These are phyloP conservation scores for Paspalum notatum DNA, from an alignment of 176 grass and related monocot genomes.

Conservation along the genomic window DNA sequence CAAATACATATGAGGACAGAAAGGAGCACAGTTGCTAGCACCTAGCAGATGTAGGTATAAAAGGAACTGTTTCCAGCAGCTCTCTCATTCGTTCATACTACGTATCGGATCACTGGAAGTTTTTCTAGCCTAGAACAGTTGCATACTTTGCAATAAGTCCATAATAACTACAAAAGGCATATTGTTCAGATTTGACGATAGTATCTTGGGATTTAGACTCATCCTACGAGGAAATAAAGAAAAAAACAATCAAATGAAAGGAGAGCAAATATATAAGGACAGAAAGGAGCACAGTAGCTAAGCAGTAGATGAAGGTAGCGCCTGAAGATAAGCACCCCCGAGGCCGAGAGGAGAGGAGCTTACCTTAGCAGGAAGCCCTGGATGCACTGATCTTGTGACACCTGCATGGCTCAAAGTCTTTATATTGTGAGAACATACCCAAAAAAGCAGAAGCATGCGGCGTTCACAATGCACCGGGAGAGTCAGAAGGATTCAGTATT, in stretches of 20 bases:
- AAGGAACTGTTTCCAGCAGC: neutral
- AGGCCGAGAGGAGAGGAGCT: neutral
- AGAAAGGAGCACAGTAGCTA: neutral
- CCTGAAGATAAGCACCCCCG: conserved; percentile 24
- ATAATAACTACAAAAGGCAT: conserved; percentile 16
- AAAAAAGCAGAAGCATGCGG: conserved; percentile 43
- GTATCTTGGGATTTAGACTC: neutral
- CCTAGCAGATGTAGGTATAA: neutral
- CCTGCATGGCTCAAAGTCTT: conserved; percentile 48
- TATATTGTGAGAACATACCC: conserved; percentile 39
- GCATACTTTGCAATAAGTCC: neutral
- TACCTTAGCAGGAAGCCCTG: conserved; percentile 59
- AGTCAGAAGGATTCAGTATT: conserved; percentile 20
- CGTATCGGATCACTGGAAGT: conserved; percentile 20
- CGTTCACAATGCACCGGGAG: conserved; percentile 39
- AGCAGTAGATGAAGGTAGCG: neutral
- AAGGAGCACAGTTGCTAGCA: neutral
- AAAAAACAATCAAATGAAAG: neutral
- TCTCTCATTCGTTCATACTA: conserved; percentile 13
- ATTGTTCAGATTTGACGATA: neutral
- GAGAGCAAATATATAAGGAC: conserved; percentile 6
- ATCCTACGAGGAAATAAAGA: too few relatives aligned
- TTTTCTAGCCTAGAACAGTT: neutral
- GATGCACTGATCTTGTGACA: conserved; percentile 49
- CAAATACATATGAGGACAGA: neutral